Evolutionary conservation across 306 rosid genomes (phyloP), one percentile per base, ranked within the genome.

Genomic region (Dryas alaskensis): DNA sequence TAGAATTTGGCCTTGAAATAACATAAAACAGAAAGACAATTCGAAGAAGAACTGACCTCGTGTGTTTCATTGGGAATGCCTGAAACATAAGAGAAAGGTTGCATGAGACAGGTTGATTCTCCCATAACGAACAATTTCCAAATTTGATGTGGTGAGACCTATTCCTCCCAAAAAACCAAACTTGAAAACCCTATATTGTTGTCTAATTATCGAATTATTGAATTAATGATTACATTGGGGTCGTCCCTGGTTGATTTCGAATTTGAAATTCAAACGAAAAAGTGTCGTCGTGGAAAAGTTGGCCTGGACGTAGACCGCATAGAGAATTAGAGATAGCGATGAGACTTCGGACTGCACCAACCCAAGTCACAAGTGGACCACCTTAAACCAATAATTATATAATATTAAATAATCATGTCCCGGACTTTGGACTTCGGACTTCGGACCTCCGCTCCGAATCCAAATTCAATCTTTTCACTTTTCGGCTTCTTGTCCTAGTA

Each of bases 61-160:
- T 75, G 81, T 84, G 96, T 22, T 75, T 94, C 95, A 83, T 88
- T 88, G 80, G 89, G 66, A 65, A 88, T 78, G 55, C 92, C 95
- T 8, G 97, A 88, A 81, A 86, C 84, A 64, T 89, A 92, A 70
- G 98, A 92, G 80, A 94, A 88, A 44, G 99, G 97, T 54, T 87
- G 98, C 95, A 94, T 83, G 86, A 94, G 84, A 85, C 99, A 92
- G 51, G 92, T 47, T 42, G 99, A 87, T 77, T 94, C 99, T 50
- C 89, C 98, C 99, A 94, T 94, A 81, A 62, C 73, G 67, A 31
- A 31, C 37, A 19, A 22, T 4, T 72, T 19, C 53, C 46, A 22
- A 58, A 25, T 17, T 73, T 17, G 55, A 59, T 45, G 50, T 3
- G 74, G 63, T 2, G 54, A 69, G 80, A 70, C 45, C 12, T 31